Conservation (phyloP, 2,329 filamentous ascomycete species). For the Sclerotinia glacialis region DNA sequence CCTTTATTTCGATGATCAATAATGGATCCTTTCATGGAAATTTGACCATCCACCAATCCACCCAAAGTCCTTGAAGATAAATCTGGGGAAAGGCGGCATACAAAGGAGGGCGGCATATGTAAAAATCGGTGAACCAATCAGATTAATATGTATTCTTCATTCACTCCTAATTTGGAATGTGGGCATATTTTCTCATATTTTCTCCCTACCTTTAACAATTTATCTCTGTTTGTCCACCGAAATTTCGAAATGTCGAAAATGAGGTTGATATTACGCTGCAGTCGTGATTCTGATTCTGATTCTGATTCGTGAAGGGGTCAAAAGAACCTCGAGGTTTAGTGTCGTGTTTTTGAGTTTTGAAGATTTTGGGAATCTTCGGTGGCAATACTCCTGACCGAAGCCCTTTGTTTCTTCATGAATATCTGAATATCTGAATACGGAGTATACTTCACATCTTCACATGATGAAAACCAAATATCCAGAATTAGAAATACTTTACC, state of each 20-base stretch:
- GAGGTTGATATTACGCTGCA: background rate
- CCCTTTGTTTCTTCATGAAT: background rate
- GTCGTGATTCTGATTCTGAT: too few relatives aligned
- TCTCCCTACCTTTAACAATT: background rate
- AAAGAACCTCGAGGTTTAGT: background rate
- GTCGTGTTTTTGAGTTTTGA: slow-evolving; percentile 8
- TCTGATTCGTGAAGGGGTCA: background rate
- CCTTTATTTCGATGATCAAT: background rate
- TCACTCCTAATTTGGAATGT: background rate
- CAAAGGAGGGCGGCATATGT: background rate
- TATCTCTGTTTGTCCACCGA: background rate
- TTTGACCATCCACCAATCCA: background rate
- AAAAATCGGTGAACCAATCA: background rate
- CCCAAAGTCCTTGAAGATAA: background rate
- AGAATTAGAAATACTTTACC: too few relatives aligned
- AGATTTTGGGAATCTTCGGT: background rate
- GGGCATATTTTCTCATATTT: background rate
- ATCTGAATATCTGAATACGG: too few relatives aligned
- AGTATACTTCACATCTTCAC: background rate
- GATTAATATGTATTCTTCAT: background rate
- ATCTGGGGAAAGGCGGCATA: slow-evolving; percentile 5
- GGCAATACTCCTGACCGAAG: background rate
- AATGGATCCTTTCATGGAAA: background rate
- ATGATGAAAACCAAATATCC: background rate
- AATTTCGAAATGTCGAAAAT: background rate